phyloP scores from a whole-genome alignment of 768 basidiomycete genomes.

The Lepiota venenata region DNA sequence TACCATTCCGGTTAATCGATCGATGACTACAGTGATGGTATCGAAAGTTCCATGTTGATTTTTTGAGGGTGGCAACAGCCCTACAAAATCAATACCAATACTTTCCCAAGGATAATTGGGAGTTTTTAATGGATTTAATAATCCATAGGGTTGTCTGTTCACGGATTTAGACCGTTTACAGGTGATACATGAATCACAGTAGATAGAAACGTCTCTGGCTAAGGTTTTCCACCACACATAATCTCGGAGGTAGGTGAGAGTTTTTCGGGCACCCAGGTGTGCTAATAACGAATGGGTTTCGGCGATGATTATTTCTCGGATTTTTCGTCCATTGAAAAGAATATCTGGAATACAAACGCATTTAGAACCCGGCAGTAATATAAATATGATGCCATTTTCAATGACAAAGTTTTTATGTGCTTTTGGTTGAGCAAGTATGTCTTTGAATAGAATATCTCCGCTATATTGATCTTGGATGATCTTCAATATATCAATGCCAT shows the following conservation, averaged over 20 bases:
- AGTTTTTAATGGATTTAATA: conserved; percentile 9
- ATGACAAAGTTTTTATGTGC: conserved; percentile 20
- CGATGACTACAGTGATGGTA: conserved; percentile 12
- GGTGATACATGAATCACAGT: conserved; percentile 16
- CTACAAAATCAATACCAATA: conserved; percentile 15
- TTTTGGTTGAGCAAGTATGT: conserved; percentile 15
- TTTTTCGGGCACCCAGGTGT: conserved; percentile 35
- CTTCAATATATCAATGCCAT: conserved; percentile 11
- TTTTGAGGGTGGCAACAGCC: conserved; percentile 9
- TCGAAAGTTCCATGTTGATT: conserved; percentile 8
- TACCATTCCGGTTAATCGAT: conserved; percentile 11
- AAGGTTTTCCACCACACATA: conserved; percentile 25
- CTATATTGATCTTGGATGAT: conserved; percentile 12
- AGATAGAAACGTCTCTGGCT: conserved; percentile 12
- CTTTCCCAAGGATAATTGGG: conserved; percentile 6
- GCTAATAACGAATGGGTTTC: conserved; percentile 39
- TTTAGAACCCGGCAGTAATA: not conserved
- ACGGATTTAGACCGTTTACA: conserved; percentile 8
- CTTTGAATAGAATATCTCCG: conserved; percentile 16
- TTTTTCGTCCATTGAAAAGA: conserved; percentile 5
- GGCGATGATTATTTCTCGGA: conserved; percentile 30
- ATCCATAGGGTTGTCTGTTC: conserved; percentile 12
- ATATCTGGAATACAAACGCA: conserved; percentile 27
- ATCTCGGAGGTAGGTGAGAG: conserved; percentile 21
- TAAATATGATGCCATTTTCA: conserved; percentile 16